Evolutionary conservation across 116 monocot genomes (phyloP).

Genomic region (Papilionanthe hybrid): DNA sequence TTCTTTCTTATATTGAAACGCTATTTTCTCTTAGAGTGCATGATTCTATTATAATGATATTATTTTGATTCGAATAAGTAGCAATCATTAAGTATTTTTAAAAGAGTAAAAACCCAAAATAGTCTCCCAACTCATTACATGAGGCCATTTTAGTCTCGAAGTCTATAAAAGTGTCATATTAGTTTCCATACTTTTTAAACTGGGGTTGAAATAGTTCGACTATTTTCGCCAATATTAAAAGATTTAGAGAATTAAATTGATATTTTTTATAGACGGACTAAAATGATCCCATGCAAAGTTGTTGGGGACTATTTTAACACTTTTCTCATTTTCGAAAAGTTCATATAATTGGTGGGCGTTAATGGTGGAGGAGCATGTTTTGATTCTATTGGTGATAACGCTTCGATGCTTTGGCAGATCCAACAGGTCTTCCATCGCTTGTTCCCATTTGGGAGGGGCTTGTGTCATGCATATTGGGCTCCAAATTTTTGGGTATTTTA

Average conservation of each 20-base stretch:
- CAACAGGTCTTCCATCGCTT: slow-evolving; percentile 66
- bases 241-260: no score
- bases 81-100: neutral
- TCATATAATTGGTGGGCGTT: slow-evolving; percentile 1
- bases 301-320: no score
- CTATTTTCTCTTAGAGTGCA: neutral
- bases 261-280: no score
- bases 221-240: no score
- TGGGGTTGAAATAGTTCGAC: no score
- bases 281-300: no score
- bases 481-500: slow-evolving; percentile 99
- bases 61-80: neutral
- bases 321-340: neutral
- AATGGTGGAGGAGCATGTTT: neutral
- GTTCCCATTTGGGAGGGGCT: slow-evolving; percentile 95
- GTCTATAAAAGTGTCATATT: no score
- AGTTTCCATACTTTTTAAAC: no score
- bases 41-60: neutral
- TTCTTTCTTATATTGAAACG: neutral
- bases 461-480: slow-evolving; percentile 97
- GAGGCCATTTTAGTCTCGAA: no score
- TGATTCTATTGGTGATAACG: slow-evolving; percentile 6
- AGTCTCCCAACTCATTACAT: no score
- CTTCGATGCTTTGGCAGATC: slow-evolving; percentile 59
- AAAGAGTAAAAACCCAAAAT: neutral